These are phyloP conservation scores for Lipomyces sp. DNA, from an alignment of 805 yeast genomes.

Conservation along the genomic window DNA sequence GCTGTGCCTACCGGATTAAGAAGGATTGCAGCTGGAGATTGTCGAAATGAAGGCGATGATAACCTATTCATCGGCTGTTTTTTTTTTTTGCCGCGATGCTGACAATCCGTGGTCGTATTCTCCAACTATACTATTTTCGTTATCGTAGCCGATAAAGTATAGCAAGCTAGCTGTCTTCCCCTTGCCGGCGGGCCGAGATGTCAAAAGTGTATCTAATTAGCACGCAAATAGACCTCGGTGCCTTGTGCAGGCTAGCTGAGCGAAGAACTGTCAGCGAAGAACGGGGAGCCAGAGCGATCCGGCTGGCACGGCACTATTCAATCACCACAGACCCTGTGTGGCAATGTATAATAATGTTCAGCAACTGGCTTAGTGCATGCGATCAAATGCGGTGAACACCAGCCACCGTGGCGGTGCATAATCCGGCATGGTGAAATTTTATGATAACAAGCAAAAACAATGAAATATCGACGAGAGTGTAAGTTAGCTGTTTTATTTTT, in stretches of 20 bases:
- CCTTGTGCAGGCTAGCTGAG: no score
- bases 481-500: no score
- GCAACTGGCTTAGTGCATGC: conserved; percentile 9
- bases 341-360: neutral
- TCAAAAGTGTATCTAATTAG: neutral
- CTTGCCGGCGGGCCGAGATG: neutral
- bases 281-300: no score
- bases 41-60: conserved; percentile 12
- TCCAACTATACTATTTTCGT: neutral
- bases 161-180: neutral
- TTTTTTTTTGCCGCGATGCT: neutral
- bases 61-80: conserved; percentile 3
- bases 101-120: neutral
- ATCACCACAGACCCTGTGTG: neutral
- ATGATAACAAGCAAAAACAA: no score
- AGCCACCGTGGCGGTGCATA: neutral
- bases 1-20: neutral
- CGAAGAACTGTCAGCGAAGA: no score
- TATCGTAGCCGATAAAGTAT: neutral
- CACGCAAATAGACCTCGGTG: neutral
- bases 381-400: neutral
- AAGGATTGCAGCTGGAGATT: conserved; percentile 9
- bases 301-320: neutral
- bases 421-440: no score
- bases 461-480: no score